A percentile compares a stretch with the other conserved stretches of the same genome.
Evolutionary conservation across 31 red algal genomes (phyloP).

Genomic region (Porphyra umbilicalis): DNA sequence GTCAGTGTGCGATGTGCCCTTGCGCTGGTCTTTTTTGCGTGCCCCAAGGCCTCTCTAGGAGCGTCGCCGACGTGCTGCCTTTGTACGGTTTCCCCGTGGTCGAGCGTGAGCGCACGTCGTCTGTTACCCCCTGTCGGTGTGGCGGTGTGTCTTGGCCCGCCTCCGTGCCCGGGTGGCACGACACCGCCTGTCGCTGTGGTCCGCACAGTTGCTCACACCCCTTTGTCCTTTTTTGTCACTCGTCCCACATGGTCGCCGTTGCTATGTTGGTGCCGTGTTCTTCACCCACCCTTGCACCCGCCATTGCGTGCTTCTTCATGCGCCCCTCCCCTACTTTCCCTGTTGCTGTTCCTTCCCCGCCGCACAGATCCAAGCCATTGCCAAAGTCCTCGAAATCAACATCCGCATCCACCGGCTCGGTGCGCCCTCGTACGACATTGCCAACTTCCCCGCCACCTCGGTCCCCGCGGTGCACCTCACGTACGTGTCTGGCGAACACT

Average conservation of each 20-base stretch:
- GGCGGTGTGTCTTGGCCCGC: no score
- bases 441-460: slow-evolving; percentile 38
- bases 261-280: not conserved
- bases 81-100: not conserved
- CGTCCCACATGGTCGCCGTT: not conserved
- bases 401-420: slow-evolving; percentile 76
- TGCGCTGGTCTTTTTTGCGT: not conserved
- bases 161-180: no score
- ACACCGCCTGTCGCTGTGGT: not conserved
- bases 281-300: not conserved
- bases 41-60: no score
- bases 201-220: no score
- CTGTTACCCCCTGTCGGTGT: no score
- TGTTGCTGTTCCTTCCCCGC: not conserved
- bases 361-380: slow-evolving; percentile 36
- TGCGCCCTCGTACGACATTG: slow-evolving; percentile 68
- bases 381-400: slow-evolving; percentile 51
- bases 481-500: slow-evolving; percentile 76
- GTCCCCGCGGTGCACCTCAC: slow-evolving; percentile 40
- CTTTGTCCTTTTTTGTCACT: not conserved
- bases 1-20: not conserved
- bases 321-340: not conserved
- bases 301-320: not conserved
- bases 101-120: no score
- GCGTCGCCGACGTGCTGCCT: no score